Percentiles rank a stretch among this genome's conserved stretches.
Evolutionary conservation across 352 stramenopile species (phyloP).

Genomic region (Elongisporangium undulatum): DNA sequence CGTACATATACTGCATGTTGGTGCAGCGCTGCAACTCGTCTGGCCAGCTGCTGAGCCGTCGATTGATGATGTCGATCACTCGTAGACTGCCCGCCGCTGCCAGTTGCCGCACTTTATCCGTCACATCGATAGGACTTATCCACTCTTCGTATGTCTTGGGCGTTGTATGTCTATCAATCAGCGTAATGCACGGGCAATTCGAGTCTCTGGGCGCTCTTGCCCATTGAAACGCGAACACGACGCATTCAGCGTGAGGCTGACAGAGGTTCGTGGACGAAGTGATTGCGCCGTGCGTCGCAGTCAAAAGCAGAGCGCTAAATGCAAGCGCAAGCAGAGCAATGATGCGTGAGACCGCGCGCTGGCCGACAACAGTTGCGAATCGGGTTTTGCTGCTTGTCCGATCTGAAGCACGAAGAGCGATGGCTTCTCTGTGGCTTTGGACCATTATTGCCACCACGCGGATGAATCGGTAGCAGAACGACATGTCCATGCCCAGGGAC

Average conservation of each 20-base stretch:
- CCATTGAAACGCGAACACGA: not conserved
- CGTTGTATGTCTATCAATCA: slow-evolving; percentile 19
- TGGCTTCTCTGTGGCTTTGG: not conserved
- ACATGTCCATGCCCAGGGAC: slow-evolving; percentile 15
- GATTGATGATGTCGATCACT: slow-evolving; percentile 24
- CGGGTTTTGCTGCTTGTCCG: not conserved
- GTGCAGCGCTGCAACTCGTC: slow-evolving; percentile 15
- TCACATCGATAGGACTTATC: slow-evolving; percentile 8
- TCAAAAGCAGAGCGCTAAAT: not conserved
- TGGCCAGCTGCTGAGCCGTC: slow-evolving; percentile 7
- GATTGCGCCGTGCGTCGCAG: not conserved
- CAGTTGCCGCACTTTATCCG: slow-evolving; percentile 6
- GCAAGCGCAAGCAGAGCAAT: slow-evolving; percentile 4
- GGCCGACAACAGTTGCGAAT: no score
- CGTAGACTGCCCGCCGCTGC: slow-evolving; percentile 12
- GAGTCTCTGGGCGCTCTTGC: not conserved
- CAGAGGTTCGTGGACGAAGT: not conserved
- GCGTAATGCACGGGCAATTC: slow-evolving; percentile 24
- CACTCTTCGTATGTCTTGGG: slow-evolving; percentile 15
- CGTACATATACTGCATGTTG: slow-evolving; percentile 14
- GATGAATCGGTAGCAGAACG: slow-evolving; percentile 15
- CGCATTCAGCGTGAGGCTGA: not conserved
- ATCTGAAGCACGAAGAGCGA: not conserved
- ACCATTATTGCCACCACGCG: slow-evolving; percentile 7
- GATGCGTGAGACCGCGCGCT: slow-evolving; percentile 3